Evolutionary conservation across 345 rosid species (phyloP).

Genomic region (Brassica rapa): DNA sequence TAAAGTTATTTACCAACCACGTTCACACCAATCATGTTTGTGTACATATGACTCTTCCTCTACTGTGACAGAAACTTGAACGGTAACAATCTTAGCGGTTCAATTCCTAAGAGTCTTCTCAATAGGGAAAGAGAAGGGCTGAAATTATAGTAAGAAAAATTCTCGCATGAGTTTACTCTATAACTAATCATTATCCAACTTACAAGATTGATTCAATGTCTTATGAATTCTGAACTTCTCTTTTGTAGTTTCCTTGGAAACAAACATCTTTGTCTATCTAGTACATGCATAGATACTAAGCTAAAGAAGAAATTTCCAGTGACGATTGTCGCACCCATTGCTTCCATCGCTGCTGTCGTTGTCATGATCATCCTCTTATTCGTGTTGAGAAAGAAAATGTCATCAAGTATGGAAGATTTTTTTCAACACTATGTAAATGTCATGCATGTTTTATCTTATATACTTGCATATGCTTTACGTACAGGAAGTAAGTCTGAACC

Average conservation of each 20-base stretch:
- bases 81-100: background rate
- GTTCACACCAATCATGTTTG: background rate
- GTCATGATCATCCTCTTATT: conserved; percentile 8
- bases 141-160: conserved; percentile 26
- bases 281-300: conserved; percentile 11
- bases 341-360: conserved; percentile 19
- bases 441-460: background rate
- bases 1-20: background rate
- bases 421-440: background rate
- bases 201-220: background rate
- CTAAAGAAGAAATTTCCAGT: conserved; percentile 21
- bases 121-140: background rate
- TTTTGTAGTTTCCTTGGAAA: conserved; percentile 33
- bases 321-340: conserved; percentile 31
- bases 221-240: background rate
- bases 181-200: background rate
- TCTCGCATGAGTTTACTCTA: background rate
- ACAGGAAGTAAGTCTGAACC: conserved; percentile 17
- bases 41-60: background rate
- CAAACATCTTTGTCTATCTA: conserved; percentile 25
- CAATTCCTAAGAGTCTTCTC: background rate
- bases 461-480: background rate
- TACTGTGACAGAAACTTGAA: background rate
- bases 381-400: conserved; percentile 14
- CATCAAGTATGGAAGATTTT: conserved; percentile 14